These are phyloP conservation scores for Colletotrichum orbiculare DNA, from an alignment of 2,329 filamentous ascomycete genomes.

Conservation along the genomic window DNA sequence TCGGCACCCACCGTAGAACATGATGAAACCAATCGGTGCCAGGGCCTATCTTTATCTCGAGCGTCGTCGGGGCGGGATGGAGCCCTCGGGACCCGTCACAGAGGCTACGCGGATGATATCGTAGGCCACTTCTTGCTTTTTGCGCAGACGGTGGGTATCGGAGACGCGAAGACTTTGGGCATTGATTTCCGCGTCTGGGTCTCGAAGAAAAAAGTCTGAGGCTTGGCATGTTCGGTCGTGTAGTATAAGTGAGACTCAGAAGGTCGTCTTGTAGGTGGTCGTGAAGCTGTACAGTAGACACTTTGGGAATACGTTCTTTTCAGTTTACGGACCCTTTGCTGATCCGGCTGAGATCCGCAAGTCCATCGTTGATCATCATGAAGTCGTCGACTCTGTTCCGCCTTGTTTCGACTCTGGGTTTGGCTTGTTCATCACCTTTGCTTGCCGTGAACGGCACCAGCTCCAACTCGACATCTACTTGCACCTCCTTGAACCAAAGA, in stretches of 20 bases:
- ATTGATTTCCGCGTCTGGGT: slow-evolving; percentile 7
- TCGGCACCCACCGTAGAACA: not conserved
- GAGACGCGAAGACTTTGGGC: slow-evolving; percentile 1
- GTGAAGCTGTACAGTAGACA: not conserved
- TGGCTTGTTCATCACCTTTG: slow-evolving; percentile 15
- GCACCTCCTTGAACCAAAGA: slow-evolving; percentile 21
- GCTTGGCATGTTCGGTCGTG: slow-evolving; percentile 1
- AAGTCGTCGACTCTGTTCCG: slow-evolving; percentile 24
- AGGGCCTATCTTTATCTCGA: slow-evolving; percentile 21
- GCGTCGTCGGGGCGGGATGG: slow-evolving; percentile 7
- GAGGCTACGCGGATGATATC: not conserved
- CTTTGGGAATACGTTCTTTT: not conserved
- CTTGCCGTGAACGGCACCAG: slow-evolving; percentile 4
- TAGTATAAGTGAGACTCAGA: slow-evolving; percentile 12
- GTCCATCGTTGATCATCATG: slow-evolving; percentile 18
- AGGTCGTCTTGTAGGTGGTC: not conserved
- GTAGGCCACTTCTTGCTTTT: slow-evolving; percentile 4
- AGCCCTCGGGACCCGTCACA: not conserved
- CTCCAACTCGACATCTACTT: slow-evolving; percentile 15
- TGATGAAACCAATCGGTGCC: slow-evolving; percentile 16
- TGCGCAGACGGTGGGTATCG: slow-evolving; percentile 8
- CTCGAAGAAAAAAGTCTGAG: not conserved
- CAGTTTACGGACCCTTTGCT: not conserved
- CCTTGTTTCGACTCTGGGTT: slow-evolving; percentile 2
- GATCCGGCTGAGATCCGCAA: slow-evolving; percentile 7